Base-by-base conservation (phyloP, 768 basidiomycete species). In the Paxillus ammoniavirescens region DNA sequence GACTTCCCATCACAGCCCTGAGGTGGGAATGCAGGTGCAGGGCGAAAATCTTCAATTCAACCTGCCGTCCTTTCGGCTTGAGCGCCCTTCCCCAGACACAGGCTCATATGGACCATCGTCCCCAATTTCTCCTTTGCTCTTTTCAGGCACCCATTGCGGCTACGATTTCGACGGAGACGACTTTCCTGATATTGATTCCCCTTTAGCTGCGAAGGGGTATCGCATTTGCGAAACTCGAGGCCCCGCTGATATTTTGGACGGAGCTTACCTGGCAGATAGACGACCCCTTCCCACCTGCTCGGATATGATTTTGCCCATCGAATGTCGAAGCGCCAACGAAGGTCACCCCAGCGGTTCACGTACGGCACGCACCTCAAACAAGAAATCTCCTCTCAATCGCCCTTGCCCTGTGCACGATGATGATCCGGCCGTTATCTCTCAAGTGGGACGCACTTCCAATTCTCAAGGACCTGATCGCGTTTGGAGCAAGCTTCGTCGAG, bases 21-120 rank as follows among this genome's bases (percentile, higher is more conserved):
- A 13, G 26, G 40, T 15, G 36, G 17, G 43, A 54, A 44, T 23
- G 14, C 54, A 55, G 60, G 38, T 49, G 51, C 63, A 54, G 52
- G 31, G 55, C 28, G 21, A 17, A 17, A 40, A 8, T 40, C n/a
- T 8, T 42, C 18, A n/a, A 33, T 62, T 57, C 53, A 49, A 55
- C 57, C 36, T 63, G 6, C 55, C 57, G 8, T 61, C 52, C 12
- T 55, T 67, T 52, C 54, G 54, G 30, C 42, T 63, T 37, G 52
- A 62, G 41, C 37, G 48, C 26, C 65, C 62, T 2, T 56, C 65
- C 12, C 42, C 56, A 21, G 52, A 54, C 18, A 23, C 46, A 28
- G 40, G 28, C n/a, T 23, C 52, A 35, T 41, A 28, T 28, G 42
- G 42, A 4, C 44, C 28, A 45, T 59, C 52, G 40, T 50, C 31